Percentiles rank a stretch among this genome's conserved stretches.
These are phyloP conservation scores for Ophiocordyceps camponoti-saundersi DNA, from an alignment of 2,329 filamentous ascomycete genomes.

Conservation along the genomic window DNA sequence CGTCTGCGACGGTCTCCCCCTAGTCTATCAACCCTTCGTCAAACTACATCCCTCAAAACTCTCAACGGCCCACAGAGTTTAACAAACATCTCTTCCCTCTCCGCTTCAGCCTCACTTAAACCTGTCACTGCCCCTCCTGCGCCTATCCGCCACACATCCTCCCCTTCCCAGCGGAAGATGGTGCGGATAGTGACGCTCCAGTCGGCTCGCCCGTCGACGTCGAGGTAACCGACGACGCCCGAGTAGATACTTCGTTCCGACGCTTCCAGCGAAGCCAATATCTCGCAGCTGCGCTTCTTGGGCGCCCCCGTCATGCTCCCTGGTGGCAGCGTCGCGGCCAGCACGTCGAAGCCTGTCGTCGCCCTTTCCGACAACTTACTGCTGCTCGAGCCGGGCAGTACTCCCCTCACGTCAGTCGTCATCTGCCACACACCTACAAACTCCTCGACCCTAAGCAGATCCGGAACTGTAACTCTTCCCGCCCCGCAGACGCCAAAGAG, in stretches of 20 bases:
- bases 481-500: constrained; percentile 70
- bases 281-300: constrained; percentile 80
- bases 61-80: constrained; percentile 46
- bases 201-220: constrained; percentile 68
- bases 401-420: constrained; percentile 70
- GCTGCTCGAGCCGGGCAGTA: constrained; percentile 21
- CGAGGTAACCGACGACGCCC: constrained; percentile 79
- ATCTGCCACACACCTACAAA: constrained; percentile 86
- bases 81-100: constrained; percentile 81
- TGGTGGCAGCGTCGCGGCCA: constrained; percentile 65
- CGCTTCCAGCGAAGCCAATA: constrained; percentile 53
- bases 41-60: constrained; percentile 24
- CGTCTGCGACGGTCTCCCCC: not conserved
- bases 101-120: constrained; percentile 61
- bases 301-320: constrained; percentile 95
- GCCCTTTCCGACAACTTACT: not conserved
- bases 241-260: constrained; percentile 62
- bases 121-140: constrained; percentile 84
- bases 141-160: constrained; percentile 58
- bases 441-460: constrained; percentile 75
- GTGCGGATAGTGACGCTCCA: constrained; percentile 86
- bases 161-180: constrained; percentile 56
- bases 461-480: constrained; percentile 54
- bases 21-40: not conserved
- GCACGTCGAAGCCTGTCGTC: constrained; percentile 51